These are phyloP conservation scores for Oryza officinalis DNA, from an alignment of 176 grass and related monocot species.

Conservation along the genomic window DNA sequence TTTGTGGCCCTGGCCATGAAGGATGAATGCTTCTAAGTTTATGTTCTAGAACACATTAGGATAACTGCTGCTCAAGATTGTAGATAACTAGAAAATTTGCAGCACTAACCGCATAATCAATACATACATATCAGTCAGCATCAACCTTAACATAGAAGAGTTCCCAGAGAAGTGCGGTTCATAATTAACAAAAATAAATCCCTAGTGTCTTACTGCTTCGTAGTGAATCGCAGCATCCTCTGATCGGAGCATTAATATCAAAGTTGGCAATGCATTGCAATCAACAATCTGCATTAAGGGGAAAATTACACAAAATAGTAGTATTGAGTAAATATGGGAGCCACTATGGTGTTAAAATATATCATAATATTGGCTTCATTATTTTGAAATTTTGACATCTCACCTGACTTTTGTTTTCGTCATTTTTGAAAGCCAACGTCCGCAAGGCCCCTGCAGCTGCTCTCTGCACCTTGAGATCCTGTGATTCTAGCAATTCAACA, in stretches of 20 bases:
- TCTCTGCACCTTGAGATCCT: slow-evolving; percentile 97
- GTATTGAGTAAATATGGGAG: neutral
- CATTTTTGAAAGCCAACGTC: slow-evolving; percentile 99
- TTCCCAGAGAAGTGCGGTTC: slow-evolving; percentile 22
- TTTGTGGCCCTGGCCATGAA: neutral
- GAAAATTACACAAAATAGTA: neutral
- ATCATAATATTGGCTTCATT: slow-evolving; percentile 14
- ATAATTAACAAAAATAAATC: slow-evolving; percentile 33
- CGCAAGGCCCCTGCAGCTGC: slow-evolving; percentile 93
- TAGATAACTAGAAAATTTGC: neutral
- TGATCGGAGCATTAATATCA: slow-evolving; percentile 97
- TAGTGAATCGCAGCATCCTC: slow-evolving; percentile 99
- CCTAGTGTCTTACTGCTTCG: slow-evolving; percentile 74
- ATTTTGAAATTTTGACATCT: slow-evolving; percentile 31
- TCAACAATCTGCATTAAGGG: slow-evolving; percentile 78
- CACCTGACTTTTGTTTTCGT: slow-evolving; percentile 94
- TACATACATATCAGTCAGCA: slow-evolving; percentile 2
- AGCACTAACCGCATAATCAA: neutral
- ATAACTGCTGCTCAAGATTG: slow-evolving; percentile 19
- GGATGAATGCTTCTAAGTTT: neutral
- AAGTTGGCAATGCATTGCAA: slow-evolving; percentile 93
- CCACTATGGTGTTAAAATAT: slow-evolving; percentile 25
- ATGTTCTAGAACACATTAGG: slow-evolving; percentile 1
- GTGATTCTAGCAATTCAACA: slow-evolving; percentile 90
- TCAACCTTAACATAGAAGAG: neutral